Evolutionary conservation across 179 eudicot species (phyloP), one percentile per base, ranked within the genome.

Genomic region (Spinacia oleracea): DNA sequence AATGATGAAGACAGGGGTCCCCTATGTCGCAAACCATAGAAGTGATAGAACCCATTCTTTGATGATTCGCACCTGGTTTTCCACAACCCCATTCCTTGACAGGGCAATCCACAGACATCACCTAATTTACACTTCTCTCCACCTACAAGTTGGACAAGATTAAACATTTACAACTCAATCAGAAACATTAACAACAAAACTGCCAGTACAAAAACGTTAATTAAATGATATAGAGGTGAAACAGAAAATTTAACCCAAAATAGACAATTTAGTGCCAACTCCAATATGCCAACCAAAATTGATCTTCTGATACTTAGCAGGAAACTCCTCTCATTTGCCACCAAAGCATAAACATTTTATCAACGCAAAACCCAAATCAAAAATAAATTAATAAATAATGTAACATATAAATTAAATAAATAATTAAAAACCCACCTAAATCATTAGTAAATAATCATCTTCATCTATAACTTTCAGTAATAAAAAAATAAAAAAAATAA

Each of bases 1-100:
- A 88, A 72, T 91, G 97, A 85, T 89, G 90, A 84, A 94, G 93
- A 85, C 97, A 94, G 80, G 96, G 98, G 73, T 94, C 98, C 85
- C 97, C 93, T 55, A 94, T 89, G 81, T 94, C 97, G 82, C 97
- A 89, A 86, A 92, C 96, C 81, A 94, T 89, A 65, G 58, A 53
- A 53, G 58, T 53, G 58, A 53, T 53, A 20, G 97, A 87, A 84
- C 94, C 83, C 85, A 91, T 93, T 76, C 83, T 87, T 71, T 85
- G 92, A 72, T 91, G 83, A 87, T 86, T 88, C 78, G 87, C 48
- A 78, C 90, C 84, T 31, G 85, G 81, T 62, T 86, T 90, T 76
- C 90, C 97, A 76, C 96, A 91, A 82, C 89, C 86, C 97, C 98
- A 92, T 88, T 89, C 94, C 87, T 82, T 92, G 73, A 74, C 84